Evolutionary conservation across 1,139 yeast genomes (phyloP).

Genomic region (Magnusiomyces clavatus): DNA sequence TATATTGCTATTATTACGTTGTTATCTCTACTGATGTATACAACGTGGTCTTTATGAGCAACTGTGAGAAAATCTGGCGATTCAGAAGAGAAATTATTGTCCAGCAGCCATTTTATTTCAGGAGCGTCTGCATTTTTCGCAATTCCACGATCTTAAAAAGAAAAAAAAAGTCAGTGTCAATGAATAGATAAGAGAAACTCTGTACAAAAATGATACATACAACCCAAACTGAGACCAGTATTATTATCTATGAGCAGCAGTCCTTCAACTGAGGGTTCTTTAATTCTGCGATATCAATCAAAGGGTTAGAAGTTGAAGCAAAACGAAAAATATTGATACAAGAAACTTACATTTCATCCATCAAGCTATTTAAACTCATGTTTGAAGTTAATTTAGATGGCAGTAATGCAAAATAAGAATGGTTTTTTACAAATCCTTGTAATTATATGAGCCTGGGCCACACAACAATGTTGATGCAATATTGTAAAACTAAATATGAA

Average conservation of each 20-base stretch:
- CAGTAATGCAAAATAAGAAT: neutral
- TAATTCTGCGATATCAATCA: conserved; percentile 11
- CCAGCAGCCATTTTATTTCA: conserved; percentile 16
- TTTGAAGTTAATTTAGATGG: conserved; percentile 4
- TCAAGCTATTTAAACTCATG: conserved; percentile 20
- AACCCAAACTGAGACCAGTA: conserved; percentile 26
- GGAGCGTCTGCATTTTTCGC: conserved; percentile 27
- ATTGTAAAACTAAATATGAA: no score
- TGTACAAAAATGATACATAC: conserved; percentile 7
- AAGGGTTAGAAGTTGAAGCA: neutral
- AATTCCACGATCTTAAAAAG: conserved; percentile 19
- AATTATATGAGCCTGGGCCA: no score
- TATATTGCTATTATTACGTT: conserved; percentile 10
- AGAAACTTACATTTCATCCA: conserved; percentile 21
- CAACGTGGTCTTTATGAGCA: conserved; percentile 1
- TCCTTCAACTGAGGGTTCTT: conserved; percentile 22
- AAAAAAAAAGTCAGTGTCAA: neutral
- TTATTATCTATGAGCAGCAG: conserved; percentile 21
- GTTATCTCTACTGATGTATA: conserved; percentile 8
- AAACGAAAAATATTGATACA: conserved; percentile 1
- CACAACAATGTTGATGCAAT: no score
- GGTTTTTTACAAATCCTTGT: no score
- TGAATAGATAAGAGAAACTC: neutral
- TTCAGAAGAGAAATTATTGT: conserved; percentile 6
- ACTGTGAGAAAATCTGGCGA: conserved; percentile 5